Evolutionary conservation across 257 asterid genomes (phyloP), one percentile per base, ranked within the genome.

Genomic region (Petrea volubilis): DNA sequence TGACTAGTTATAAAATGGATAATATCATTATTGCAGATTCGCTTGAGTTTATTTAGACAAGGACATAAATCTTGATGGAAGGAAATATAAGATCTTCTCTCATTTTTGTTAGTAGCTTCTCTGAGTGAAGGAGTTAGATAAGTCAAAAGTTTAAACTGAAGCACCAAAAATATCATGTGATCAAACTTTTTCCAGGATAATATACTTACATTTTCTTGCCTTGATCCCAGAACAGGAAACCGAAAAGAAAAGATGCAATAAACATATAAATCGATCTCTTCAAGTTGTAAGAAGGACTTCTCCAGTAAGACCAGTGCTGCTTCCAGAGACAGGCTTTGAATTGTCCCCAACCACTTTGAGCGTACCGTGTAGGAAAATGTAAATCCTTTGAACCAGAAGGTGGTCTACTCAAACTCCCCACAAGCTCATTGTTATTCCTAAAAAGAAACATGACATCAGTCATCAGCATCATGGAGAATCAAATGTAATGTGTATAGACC

Each of bases 241-340:
- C 77, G 3, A 51, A 63, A 12, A 72, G 65, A 7, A 63, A 17
- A n/a, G 77, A 62, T 41, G 72, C 62, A 33, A 63, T 15, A 9
- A 72, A 28, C 71, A 72, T 51, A 63, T 50, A 43, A 10, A 51
- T 36, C n/a, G 55, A 63, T n/a, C 77, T 64, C 47, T 10, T 53
- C 77, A 72, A 63, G 38, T 72, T 72, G 77, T 72, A 72, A 6
- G 71, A 38, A 51, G 77, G 77, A 55, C 77, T 72, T 63, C 77
- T 72, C 77, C 71, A 72, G 41, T 72, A 72, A 28, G 77, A 72
- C 77, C 63, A 72, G n/a, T 72, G 40, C 56, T 72, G 77, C 63
- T 72, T 72, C 77, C 77, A 72, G 33, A 72, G 65, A 56, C 77
- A 72, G 10, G 64, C 17, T 72, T 62, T 72, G 65, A 72, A 72